Evolutionary conservation across 495 filamentous ascomycete genomes (phyloP).

Genomic region (Alectoria sarmentosa): DNA sequence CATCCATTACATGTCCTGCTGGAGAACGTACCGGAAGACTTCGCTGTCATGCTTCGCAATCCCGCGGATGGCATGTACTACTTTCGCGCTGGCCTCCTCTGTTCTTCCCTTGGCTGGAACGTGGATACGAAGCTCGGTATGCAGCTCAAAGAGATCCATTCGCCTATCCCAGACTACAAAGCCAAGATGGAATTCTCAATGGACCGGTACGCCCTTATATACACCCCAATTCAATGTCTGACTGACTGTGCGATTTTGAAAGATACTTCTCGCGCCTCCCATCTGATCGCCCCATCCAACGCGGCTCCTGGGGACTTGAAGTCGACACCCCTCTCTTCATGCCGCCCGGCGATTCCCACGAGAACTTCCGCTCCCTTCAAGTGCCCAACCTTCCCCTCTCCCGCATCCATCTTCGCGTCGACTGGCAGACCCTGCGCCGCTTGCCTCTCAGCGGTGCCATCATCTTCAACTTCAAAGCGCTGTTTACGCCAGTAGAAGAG

Average conservation of each 20-base stretch:
- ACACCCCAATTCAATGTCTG: no score
- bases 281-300: conserved; percentile 69
- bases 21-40: conserved; percentile 85
- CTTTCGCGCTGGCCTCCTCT: conserved; percentile 72
- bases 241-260: conserved; percentile 1
- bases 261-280: conserved; percentile 79
- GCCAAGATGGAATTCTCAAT: conserved; percentile 87
- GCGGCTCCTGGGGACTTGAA: conserved; percentile 84
- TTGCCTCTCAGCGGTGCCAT: conserved; percentile 69
- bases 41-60: conserved; percentile 71
- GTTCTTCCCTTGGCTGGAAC: conserved; percentile 77
- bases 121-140: conserved; percentile 67
- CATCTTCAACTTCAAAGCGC: conserved; percentile 86
- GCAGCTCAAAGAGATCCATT: conserved; percentile 68
- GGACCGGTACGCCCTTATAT: conserved; percentile 60
- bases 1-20: conserved; percentile 68
- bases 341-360: conserved; percentile 67
- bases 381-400: conserved; percentile 47
- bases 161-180: conserved; percentile 76
- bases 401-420: conserved; percentile 69
- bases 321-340: conserved; percentile 71
- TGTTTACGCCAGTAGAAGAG: conserved; percentile 71
- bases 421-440: conserved; percentile 86
- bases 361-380: conserved; percentile 49
- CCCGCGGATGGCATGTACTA: conserved; percentile 65